Conservation (phyloP, 768 basidiomycete genomes). For the Rhizopogon vulgaris region DNA sequence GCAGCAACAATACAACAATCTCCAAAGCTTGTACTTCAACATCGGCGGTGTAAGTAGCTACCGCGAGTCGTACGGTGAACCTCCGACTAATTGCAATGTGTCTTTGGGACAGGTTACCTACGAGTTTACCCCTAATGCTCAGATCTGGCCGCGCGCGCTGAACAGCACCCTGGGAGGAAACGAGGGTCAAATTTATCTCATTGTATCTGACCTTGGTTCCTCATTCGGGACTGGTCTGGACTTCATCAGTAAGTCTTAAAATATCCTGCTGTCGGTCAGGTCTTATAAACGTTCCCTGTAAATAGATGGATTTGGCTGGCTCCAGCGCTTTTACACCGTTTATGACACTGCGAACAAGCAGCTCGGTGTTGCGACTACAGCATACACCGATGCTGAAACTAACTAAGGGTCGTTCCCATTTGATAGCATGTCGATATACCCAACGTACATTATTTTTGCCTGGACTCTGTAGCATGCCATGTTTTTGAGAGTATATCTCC, state of each 20-base stretch:
- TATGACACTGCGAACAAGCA: slow-evolving; percentile 30
- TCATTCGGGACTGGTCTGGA: slow-evolving; percentile 52
- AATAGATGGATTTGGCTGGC: slow-evolving; percentile 48
- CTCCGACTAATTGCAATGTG: neutral
- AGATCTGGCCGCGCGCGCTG: slow-evolving; percentile 61
- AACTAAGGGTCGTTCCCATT: slow-evolving; percentile 19
- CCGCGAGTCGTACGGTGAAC: neutral
- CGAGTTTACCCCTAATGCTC: slow-evolving; percentile 56
- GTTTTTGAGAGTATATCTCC: too few species aligned
- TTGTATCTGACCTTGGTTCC: slow-evolving; percentile 46
- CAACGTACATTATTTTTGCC: too few species aligned
- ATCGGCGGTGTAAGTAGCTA: slow-evolving; percentile 34
- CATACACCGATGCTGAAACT: slow-evolving; percentile 39
- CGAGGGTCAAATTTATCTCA: slow-evolving; percentile 44
- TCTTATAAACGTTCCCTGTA: neutral
- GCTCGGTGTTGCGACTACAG: slow-evolving; percentile 21
- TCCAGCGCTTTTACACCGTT: slow-evolving; percentile 57
- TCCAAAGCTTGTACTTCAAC: slow-evolving; percentile 48
- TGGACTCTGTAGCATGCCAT: too few species aligned
- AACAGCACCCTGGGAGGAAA: slow-evolving; percentile 54
- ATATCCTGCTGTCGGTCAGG: neutral
- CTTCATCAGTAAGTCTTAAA: slow-evolving; percentile 46
- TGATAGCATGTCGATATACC: too few species aligned
- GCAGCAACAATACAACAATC: slow-evolving; percentile 36
- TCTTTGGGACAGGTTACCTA: slow-evolving; percentile 34